Percentiles rank a stretch among this genome's conserved stretches.
phyloP scores from a whole-genome alignment of 352 stramenopile genomes.

The Globisporangium recalcitrans region DNA sequence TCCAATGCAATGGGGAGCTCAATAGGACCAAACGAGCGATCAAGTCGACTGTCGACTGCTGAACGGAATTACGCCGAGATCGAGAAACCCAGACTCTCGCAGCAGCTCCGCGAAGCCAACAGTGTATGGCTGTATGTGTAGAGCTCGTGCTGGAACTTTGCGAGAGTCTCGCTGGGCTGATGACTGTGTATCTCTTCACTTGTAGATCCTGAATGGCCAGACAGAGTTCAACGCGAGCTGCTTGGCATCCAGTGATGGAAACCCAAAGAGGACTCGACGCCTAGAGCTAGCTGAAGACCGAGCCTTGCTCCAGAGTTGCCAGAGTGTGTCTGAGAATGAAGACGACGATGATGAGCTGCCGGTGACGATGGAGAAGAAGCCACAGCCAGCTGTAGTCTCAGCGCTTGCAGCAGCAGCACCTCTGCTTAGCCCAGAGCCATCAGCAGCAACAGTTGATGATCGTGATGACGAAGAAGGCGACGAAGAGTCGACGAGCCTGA shows the following conservation, averaged over 20 bases:
- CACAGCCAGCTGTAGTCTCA: not conserved
- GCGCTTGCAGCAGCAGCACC: not conserved
- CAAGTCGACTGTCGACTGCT: constrained; percentile 23
- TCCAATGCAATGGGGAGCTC: not conserved
- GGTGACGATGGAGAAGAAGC: constrained; percentile 45
- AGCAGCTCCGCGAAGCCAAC: constrained; percentile 66
- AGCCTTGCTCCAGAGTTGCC: not conserved
- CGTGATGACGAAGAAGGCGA: constrained; percentile 9
- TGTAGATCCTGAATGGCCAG: constrained; percentile 56
- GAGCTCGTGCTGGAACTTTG: not conserved
- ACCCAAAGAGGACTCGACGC: not conserved
- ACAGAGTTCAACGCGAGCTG: constrained; percentile 52
- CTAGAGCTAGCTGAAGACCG: not conserved
- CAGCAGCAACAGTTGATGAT: not conserved
- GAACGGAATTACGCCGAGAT: constrained; percentile 54
- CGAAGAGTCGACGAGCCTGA: constrained; percentile 6
- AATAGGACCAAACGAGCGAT: not conserved
- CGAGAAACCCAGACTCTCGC: constrained; percentile 57
- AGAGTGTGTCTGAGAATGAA: constrained; percentile 2
- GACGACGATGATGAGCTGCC: constrained; percentile 43
- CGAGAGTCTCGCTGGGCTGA: not conserved
- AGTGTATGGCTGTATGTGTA: constrained; percentile 27
- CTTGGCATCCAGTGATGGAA: constrained; percentile 19
- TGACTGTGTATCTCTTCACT: not conserved
- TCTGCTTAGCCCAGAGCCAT: not conserved